A percentile compares a stretch with the other conserved stretches of the same genome.
Conservation (phyloP, 768 basidiomycete species). For the Cantharellus cinnabarinus region DNA sequence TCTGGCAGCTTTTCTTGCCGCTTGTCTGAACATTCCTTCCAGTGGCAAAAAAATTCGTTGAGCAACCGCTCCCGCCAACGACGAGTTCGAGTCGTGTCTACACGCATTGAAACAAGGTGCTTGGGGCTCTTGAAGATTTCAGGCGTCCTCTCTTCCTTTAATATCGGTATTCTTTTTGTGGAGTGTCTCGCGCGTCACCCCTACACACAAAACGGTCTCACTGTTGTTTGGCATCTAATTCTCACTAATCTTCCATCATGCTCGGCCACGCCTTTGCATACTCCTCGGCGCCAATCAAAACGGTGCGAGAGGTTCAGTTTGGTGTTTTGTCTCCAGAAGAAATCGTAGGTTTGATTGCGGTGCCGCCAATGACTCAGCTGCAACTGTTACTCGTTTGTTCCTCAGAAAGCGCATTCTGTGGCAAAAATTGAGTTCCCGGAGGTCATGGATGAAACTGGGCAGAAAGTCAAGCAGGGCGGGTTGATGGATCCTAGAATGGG, state of each 20-base stretch:
- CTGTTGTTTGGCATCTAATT: not conserved
- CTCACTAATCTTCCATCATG: not conserved
- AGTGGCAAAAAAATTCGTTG: too few species aligned
- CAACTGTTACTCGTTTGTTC: conserved; percentile 3
- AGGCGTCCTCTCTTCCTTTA: too few species aligned
- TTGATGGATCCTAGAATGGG: conserved; percentile 98
- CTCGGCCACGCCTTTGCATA: conserved; percentile 45
- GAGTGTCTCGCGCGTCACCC: too few species aligned
- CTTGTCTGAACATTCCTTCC: too few species aligned
- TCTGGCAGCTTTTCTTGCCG: too few species aligned
- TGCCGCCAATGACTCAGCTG: not conserved
- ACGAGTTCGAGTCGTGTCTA: too few species aligned
- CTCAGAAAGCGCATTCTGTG: conserved; percentile 93
- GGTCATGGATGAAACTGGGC: conserved; percentile 88
- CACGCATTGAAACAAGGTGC: too few species aligned
- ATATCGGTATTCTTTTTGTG: too few species aligned
- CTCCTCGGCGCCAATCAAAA: conserved; percentile 85
- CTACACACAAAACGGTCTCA: too few species aligned
- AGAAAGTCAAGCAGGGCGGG: conserved; percentile 79
- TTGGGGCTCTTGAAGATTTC: too few species aligned
- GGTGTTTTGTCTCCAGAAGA: conserved; percentile 97
- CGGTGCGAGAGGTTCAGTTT: conserved; percentile 95
- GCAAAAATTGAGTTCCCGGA: conserved; percentile 98
- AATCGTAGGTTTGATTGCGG: conserved; percentile 45
- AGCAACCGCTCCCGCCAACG: too few species aligned